Evolutionary conservation across 768 basidiomycete genomes (phyloP).

Genomic region (Psilocybe azurescens): DNA sequence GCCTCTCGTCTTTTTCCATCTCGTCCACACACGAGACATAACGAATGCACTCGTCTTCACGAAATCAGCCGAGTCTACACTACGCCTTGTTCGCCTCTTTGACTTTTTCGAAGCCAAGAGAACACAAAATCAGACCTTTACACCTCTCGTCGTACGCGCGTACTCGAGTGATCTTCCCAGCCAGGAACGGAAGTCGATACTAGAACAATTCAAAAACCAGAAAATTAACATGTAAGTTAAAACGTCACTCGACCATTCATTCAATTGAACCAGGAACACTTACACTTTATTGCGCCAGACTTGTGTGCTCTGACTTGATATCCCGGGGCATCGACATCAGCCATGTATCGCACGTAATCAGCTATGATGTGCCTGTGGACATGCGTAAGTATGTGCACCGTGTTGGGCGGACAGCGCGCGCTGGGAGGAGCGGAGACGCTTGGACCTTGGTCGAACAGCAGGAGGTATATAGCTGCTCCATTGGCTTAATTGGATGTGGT

Average conservation of each 20-base stretch:
- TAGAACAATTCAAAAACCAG: constrained; percentile 82
- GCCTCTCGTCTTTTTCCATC: constrained; percentile 88
- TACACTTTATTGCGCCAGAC: constrained; percentile 44
- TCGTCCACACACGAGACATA: constrained; percentile 67
- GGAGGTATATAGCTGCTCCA: constrained; percentile 51
- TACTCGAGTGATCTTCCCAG: constrained; percentile 88
- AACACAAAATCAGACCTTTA: constrained; percentile 20
- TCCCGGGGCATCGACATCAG: constrained; percentile 96
- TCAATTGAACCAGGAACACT: background rate
- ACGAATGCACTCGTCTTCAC: constrained; percentile 89
- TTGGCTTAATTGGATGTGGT: background rate
- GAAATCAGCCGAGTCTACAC: constrained; percentile 93
- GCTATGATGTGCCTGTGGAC: constrained; percentile 96
- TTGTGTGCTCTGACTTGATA: constrained; percentile 96
- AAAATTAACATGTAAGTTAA: constrained; percentile 80
- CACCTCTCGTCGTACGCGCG: constrained; percentile 56
- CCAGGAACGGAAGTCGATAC: constrained; percentile 73
- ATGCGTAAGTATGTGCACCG: constrained; percentile 99
- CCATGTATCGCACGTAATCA: constrained; percentile 90
- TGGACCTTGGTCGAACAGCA: constrained; percentile 98
- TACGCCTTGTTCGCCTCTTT: constrained; percentile 80
- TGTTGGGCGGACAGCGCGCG: constrained; percentile 94
- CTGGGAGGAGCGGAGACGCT: constrained; percentile 85
- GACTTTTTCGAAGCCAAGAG: constrained; percentile 74
- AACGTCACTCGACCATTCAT: background rate